phyloP scores from a whole-genome alignment of 2,329 filamentous ascomycete species.

The Botrytis cinerea region DNA sequence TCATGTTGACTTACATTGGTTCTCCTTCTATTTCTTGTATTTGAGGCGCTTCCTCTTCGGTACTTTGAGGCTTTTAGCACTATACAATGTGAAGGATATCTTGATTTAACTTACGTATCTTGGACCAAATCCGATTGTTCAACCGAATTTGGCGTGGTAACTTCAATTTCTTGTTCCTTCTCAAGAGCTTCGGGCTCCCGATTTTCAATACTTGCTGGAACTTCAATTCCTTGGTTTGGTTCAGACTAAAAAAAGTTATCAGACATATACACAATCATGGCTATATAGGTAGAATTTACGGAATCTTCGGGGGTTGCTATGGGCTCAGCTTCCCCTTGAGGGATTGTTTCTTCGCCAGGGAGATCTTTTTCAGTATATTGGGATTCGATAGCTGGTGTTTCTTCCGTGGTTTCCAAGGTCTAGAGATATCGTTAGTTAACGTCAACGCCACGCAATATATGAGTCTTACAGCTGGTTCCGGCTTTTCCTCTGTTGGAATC shows the following conservation, averaged over 20 bases:
- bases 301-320: not conserved
- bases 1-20: not conserved
- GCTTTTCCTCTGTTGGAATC: not conserved
- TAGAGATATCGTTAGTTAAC: not conserved
- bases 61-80: not conserved
- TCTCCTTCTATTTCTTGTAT: not conserved
- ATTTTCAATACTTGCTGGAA: not conserved
- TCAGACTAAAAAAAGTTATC: not conserved
- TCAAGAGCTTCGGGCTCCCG: not conserved
- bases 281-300: not conserved
- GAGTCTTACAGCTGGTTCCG: not conserved
- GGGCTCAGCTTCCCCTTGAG: not conserved
- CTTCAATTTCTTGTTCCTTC: too few relatives aligned
- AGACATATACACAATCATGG: not conserved
- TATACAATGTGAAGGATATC: not conserved
- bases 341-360: not conserved
- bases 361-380: not conserved
- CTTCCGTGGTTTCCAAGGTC: not conserved
- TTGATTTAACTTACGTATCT: not conserved
- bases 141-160: fast-evolving
- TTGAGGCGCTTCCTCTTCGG: not conserved
- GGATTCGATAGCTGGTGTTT: not conserved
- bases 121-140: not conserved
- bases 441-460: not conserved
- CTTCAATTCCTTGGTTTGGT: not conserved